Evolutionary conservation across 495 filamentous ascomycete species (phyloP).

Genomic region (Baudoinia panamericana): DNA sequence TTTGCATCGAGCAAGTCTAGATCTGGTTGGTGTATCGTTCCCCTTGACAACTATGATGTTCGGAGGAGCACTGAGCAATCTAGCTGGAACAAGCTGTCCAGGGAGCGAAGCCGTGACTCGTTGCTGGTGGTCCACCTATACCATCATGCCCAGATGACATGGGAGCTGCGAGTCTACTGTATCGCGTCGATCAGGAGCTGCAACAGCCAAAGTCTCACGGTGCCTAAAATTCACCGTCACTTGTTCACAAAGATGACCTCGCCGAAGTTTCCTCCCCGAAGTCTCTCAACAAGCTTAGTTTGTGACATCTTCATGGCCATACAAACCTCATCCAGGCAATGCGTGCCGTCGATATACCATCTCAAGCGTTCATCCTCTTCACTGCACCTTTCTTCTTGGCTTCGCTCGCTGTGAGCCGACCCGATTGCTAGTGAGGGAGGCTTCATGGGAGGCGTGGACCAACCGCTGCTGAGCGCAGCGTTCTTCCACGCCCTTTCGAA

Average conservation of each 20-base stretch:
- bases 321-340: constrained; percentile 83
- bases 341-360: constrained; percentile 65
- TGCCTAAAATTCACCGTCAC: constrained; percentile 6
- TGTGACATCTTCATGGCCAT: constrained; percentile 56
- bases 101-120: too few relatives aligned
- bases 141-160: not conserved
- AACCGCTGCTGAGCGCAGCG: constrained; percentile 18
- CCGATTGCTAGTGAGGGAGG: not conserved
- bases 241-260: constrained; percentile 13
- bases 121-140: too few relatives aligned
- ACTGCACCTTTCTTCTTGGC: constrained; percentile 3
- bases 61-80: not conserved
- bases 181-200: not conserved
- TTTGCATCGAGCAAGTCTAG: too few relatives aligned
- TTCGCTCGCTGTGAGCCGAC: not conserved
- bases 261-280: constrained; percentile 13
- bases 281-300: constrained; percentile 35
- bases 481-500: constrained; percentile 14
- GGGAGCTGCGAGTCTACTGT: not conserved
- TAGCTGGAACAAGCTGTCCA: too few relatives aligned
- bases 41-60: too few relatives aligned
- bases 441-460: constrained; percentile 16
- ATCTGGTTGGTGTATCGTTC: too few relatives aligned
- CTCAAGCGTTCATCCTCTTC: constrained; percentile 34
- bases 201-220: too few relatives aligned